phyloP scores from a whole-genome alignment of 805 yeast species.

The Nakazawaea pomicola region DNA sequence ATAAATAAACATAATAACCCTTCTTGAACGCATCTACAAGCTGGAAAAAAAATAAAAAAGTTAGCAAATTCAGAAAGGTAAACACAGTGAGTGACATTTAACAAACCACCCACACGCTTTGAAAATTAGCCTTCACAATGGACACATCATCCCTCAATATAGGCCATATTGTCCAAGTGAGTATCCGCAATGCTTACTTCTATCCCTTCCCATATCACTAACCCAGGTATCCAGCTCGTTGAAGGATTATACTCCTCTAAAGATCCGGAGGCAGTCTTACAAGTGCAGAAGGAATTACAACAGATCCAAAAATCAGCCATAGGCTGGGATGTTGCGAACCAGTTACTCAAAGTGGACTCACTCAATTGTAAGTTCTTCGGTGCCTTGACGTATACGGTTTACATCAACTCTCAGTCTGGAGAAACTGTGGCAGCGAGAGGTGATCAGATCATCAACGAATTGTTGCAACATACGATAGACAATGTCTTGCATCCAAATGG shows the following conservation, averaged over 20 bases:
- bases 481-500: conserved; percentile 12
- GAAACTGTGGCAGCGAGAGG: neutral
- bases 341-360: conserved; percentile 37
- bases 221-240: too few relatives aligned
- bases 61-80: too few relatives aligned
- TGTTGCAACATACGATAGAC: conserved; percentile 16
- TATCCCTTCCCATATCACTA: neutral
- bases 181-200: neutral
- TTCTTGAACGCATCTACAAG: too few relatives aligned
- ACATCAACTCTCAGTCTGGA: conserved; percentile 31
- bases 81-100: too few relatives aligned
- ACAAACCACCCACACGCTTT: too few relatives aligned
- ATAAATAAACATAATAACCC: too few relatives aligned
- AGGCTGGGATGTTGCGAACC: conserved; percentile 56
- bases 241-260: conserved; percentile 38
- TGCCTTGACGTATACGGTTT: conserved; percentile 72
- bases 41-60: too few relatives aligned
- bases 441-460: neutral
- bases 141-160: neutral
- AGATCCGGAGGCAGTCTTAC: conserved; percentile 32
- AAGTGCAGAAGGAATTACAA: conserved; percentile 54
- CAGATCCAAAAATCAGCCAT: conserved; percentile 47
- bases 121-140: too few relatives aligned
- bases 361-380: conserved; percentile 68
- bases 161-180: neutral